Evolutionary conservation across 2,329 filamentous ascomycete genomes (phyloP).

Genomic region (Fusarium setosum): DNA sequence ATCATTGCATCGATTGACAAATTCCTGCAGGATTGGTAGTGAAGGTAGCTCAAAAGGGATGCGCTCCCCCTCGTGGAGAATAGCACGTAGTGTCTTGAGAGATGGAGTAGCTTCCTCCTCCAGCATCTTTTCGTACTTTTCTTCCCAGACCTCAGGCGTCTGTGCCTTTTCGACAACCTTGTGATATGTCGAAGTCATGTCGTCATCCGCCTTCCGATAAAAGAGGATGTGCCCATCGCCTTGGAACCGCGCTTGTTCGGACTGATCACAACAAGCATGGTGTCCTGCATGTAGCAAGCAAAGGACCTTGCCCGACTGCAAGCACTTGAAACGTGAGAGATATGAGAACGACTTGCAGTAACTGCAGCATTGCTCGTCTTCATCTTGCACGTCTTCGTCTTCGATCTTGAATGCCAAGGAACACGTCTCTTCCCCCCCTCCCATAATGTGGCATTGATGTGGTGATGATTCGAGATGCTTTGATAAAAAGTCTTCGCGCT

Average conservation of each 20-base stretch:
- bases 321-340: slow-evolving; percentile 89
- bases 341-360: slow-evolving; percentile 95
- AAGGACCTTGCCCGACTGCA: slow-evolving; percentile 81
- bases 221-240: slow-evolving; percentile 79
- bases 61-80: slow-evolving; percentile 94
- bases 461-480: slow-evolving; percentile 68
- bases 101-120: slow-evolving; percentile 87
- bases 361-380: slow-evolving; percentile 92
- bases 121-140: slow-evolving; percentile 87
- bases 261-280: slow-evolving; percentile 81
- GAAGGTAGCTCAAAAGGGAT: slow-evolving; percentile 91
- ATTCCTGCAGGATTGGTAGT: slow-evolving; percentile 83
- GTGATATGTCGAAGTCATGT: slow-evolving; percentile 72
- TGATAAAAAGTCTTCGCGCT: slow-evolving; percentile 75
- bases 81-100: slow-evolving; percentile 83
- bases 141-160: slow-evolving; percentile 88
- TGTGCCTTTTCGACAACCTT: slow-evolving; percentile 89
- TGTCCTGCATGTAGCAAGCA: slow-evolving; percentile 86
- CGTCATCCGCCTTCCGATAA: slow-evolving; percentile 81
- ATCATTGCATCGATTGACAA: slow-evolving; percentile 96
- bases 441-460: slow-evolving; percentile 62
- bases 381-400: slow-evolving; percentile 83
- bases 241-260: slow-evolving; percentile 73
- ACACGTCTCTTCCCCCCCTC: slow-evolving; percentile 63
- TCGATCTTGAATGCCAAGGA: slow-evolving; percentile 72